Evolutionary conservation across 176 grass and related monocot species (phyloP).

Genomic region (Carex myosuroides): DNA sequence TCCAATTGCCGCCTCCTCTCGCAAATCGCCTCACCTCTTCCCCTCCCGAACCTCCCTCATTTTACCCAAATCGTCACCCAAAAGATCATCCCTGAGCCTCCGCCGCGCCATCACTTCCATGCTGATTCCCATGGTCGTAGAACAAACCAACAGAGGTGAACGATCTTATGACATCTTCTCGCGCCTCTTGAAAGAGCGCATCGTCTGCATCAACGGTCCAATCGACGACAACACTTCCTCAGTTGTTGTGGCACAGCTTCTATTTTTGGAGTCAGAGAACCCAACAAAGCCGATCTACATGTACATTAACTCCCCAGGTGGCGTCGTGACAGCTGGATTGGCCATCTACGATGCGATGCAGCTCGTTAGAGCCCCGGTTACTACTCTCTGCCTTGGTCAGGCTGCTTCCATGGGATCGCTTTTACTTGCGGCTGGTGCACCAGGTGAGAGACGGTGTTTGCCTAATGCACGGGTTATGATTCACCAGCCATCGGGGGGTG

Average conservation of each 20-base stretch:
- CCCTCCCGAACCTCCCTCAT: constrained; percentile 22
- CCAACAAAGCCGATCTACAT: constrained; percentile 84
- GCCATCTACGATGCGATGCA: constrained; percentile 98
- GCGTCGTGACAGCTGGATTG: constrained; percentile 63
- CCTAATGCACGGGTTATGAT: constrained; percentile 94
- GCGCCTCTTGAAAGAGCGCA: constrained; percentile 85
- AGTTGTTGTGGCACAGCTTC: constrained; percentile 82
- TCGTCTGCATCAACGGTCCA: constrained; percentile 71
- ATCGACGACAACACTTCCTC: constrained; percentile 67
- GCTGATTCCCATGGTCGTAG: constrained; percentile 81
- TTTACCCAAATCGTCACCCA: constrained; percentile 23
- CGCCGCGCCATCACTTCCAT: background rate
- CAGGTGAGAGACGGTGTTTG: constrained; percentile 68
- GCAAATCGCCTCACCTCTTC: constrained; percentile 15
- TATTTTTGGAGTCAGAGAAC: constrained; percentile 95
- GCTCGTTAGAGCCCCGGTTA: constrained; percentile 76
- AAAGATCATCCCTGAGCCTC: constrained; percentile 20
- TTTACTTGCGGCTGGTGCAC: constrained; percentile 78
- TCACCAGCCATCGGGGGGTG: constrained; percentile 84
- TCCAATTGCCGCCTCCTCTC: constrained; percentile 4
- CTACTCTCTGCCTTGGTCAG: constrained; percentile 92
- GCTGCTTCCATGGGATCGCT: constrained; percentile 89
- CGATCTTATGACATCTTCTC: constrained; percentile 82
- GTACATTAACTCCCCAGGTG: constrained; percentile 88
- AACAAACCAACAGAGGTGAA: constrained; percentile 84